Evolutionary conservation across 139 green algal species (phyloP).

Genomic region (Closterium sp.): DNA sequence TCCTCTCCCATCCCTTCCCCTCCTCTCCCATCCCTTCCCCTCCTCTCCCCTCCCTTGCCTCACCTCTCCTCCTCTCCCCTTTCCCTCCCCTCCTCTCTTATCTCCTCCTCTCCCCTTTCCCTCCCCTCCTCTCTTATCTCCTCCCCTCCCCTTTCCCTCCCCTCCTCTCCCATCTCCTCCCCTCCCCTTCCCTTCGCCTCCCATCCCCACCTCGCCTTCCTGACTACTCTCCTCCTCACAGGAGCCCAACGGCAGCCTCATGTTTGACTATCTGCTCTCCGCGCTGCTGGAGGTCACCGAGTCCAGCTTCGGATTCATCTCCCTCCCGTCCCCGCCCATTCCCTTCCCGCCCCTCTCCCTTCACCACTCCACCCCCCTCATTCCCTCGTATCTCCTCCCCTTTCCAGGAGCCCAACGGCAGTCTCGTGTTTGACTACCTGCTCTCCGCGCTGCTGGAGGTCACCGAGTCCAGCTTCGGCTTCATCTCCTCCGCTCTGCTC

Average conservation of each 20-base stretch:
- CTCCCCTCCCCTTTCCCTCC: background rate
- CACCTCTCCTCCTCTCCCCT: background rate
- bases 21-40: background rate
- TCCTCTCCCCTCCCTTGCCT: background rate
- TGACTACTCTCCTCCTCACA: background rate
- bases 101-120: background rate
- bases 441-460: constrained; percentile 10
- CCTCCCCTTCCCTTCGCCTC: background rate
- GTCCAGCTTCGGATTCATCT: background rate
- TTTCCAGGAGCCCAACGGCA: background rate
- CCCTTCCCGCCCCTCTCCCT: background rate
- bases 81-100: too few species aligned
- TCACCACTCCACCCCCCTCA: background rate
- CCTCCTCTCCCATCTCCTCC: background rate
- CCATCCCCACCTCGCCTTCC: background rate
- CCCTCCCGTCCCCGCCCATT: background rate
- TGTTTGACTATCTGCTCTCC: background rate
- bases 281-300: background rate
- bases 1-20: background rate
- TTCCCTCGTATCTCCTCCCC: background rate
- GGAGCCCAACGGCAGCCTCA: background rate
- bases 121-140: background rate
- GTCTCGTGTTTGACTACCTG: constrained; percentile 13
- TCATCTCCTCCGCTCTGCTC: constrained; percentile 14
- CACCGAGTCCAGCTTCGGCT: constrained; percentile 18